Percentiles rank a stretch among this genome's conserved stretches.
These are phyloP conservation scores for Cucurbita argyrosperma DNA, from an alignment of 306 rosid species.

Conservation along the genomic window DNA sequence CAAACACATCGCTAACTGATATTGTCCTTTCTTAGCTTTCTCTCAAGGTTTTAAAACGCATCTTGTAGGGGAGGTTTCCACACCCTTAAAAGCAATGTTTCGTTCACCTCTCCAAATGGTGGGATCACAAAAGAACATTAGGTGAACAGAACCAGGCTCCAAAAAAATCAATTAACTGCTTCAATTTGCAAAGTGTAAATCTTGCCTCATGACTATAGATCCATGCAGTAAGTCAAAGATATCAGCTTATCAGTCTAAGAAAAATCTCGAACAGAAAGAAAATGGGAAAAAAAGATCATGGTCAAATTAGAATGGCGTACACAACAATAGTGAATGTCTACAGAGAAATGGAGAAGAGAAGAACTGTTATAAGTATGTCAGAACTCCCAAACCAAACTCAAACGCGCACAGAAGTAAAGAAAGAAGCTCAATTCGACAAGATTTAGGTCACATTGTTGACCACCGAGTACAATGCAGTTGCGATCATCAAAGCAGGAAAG, in stretches of 20 bases:
- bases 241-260: neutral
- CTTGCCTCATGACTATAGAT: neutral
- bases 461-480: neutral
- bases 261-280: neutral
- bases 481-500: neutral
- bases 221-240: neutral
- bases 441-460: slow-evolving; percentile 20
- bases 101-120: no score
- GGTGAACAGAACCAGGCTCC: neutral
- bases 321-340: neutral
- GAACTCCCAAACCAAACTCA: neutral
- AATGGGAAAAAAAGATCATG: neutral
- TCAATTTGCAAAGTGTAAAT: neutral
- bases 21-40: no score
- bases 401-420: neutral
- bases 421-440: slow-evolving; percentile 13
- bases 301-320: neutral
- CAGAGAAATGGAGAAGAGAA: neutral
- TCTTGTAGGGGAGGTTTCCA: no score
- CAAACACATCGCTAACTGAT: no score
- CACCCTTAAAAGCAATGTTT: no score
- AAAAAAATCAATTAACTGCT: neutral
- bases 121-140: neutral
- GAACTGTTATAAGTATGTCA: neutral
- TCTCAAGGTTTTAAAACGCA: no score